Base-by-base conservation (phyloP, 2,329 filamentous ascomycete genomes). In the Monilinia fructicola region DNA sequence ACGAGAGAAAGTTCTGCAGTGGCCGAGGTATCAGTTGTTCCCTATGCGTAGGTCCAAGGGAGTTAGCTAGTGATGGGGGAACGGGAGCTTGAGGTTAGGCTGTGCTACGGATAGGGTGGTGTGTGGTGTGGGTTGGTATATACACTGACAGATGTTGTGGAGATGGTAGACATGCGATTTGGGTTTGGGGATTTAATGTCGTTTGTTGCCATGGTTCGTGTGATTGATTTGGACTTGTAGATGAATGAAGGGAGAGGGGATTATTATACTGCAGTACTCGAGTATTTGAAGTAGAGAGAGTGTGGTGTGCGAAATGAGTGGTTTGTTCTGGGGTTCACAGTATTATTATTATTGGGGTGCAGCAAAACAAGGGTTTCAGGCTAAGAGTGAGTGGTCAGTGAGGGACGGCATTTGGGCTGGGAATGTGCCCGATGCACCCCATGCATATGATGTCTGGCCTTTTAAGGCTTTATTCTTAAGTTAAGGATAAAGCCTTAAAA, bases 1-100 rank as follows among this genome's bases (percentile, higher is more conserved):
- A 93, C 91, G 4, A 69, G 73, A 60, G 74, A 73, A 18, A 77
- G 71, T 54, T 77, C 75, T 2, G 74, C 70, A 11, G 72, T 71
- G 7, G 74, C 71, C 42, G 74, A 72, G 11, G 69, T 59, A 58
- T 74, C 73, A n/a, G 70, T 67, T 28, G 67, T 67, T 64, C 67
- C 68, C 71, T 74, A 31, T 26, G 18, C 16, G n/a, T 54, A 58
- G 31, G 44, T 46, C 48, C n/a, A 26, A 40, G n/a, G 21, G 38
- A 26, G 28, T 48, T 26, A 65, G 28, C 44, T 26, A 65, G 46
- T 23, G 38, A 40, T 2, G 42, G 44, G 58, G 44, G 44, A 14
- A 38, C 31, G 31, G 58, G 31, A 61, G 58, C 58, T 40, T 50
- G 31, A 38, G 44, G 54, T 67, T 40, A 60, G 65, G 46, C 38